Evolutionary conservation across 352 stramenopile genomes (phyloP), one percentile per base, ranked within the genome.

Genomic region (Globisporangium cylindrosporum): DNA sequence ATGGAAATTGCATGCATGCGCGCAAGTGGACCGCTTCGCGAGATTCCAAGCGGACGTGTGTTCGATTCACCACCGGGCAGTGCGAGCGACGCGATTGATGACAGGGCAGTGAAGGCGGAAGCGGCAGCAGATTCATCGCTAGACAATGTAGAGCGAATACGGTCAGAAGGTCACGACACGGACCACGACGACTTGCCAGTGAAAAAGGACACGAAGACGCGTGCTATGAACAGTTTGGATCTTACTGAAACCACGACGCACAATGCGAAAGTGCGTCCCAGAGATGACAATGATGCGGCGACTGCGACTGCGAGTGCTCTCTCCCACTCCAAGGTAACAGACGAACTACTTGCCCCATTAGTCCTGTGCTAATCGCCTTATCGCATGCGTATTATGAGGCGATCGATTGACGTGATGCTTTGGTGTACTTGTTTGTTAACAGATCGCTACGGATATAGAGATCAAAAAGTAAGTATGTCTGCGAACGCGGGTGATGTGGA

Each of bases 51-150:
- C 12, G 86, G 82, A 29, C 78, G 79, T 7, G 74, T 80, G 58
- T 94, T 89, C 57, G 86, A 94, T 67, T 62, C 72, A 24, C 60
- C 60, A 1, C 80, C 79, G 1, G 76, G 62, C 43, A 36, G 36
- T 25, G 64, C 68, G 48, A 68, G 81, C 20, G 77, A 84, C 59
- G 32, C 62, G 1, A 69, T 66, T 25, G 85, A 90, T 55, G 78
- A 88, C 55, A 76, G 75, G n/a, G 58, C 90, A 48, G 78, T 90
- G 62, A 92, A 89, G 62, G 75, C 76, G 24, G 88, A 88, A 62
- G 82, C 85, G 64, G 60, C 74, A 12, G 9, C 6, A 12, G 46
- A 53, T 24, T 51, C 43, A n/a, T 8, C 7, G 20, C 14, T 18
- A 38, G 24, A 22, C 27, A 20, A 1, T 15, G 27, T 34, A 2